Conservation (phyloP, 2,329 filamentous ascomycete species). For the Camillea tinctor region DNA sequence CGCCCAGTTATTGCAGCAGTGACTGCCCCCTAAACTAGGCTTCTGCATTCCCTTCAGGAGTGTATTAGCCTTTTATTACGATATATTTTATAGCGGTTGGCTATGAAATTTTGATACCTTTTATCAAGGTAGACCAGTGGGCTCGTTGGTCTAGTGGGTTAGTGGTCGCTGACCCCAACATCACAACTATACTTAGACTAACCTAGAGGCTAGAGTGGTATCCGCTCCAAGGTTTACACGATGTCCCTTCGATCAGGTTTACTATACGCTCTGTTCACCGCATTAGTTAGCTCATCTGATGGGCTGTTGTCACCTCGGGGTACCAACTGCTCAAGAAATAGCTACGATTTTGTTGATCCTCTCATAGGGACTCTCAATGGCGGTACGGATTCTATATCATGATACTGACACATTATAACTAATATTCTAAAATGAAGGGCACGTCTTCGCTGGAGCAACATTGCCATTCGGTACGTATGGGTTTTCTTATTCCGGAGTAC, state of each 20-base stretch:
- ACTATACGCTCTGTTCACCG: conserved; percentile 8
- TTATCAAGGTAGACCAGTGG: too few relatives aligned
- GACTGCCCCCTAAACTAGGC: too few relatives aligned
- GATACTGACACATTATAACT: conserved; percentile 2
- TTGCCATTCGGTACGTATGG: conserved; percentile 30
- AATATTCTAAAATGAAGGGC: conserved; percentile 23
- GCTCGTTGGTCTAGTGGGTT: too few relatives aligned
- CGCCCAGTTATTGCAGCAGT: too few relatives aligned
- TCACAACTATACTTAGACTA: too few relatives aligned
- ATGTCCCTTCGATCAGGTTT: conserved; percentile 14
- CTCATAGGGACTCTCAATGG: conserved; percentile 35
- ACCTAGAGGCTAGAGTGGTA: conserved; percentile 2
- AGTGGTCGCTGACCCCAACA: too few relatives aligned
- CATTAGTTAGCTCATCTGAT: conserved; percentile 12
- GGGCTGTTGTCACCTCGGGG: conserved; percentile 5
- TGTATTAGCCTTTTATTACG: too few relatives aligned
- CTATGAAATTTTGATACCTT: too few relatives aligned
- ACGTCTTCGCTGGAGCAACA: conserved; percentile 36
- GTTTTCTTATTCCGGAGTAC: neutral
- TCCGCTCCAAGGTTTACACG: neutral
- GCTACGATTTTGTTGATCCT: conserved; percentile 33
- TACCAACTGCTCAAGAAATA: conserved; percentile 13
- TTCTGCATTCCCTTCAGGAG: too few relatives aligned
- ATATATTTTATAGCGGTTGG: too few relatives aligned
- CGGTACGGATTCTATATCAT: conserved; percentile 19